phyloP scores from a whole-genome alignment of 2,329 filamentous ascomycete species.

The Apiospora aurea region DNA sequence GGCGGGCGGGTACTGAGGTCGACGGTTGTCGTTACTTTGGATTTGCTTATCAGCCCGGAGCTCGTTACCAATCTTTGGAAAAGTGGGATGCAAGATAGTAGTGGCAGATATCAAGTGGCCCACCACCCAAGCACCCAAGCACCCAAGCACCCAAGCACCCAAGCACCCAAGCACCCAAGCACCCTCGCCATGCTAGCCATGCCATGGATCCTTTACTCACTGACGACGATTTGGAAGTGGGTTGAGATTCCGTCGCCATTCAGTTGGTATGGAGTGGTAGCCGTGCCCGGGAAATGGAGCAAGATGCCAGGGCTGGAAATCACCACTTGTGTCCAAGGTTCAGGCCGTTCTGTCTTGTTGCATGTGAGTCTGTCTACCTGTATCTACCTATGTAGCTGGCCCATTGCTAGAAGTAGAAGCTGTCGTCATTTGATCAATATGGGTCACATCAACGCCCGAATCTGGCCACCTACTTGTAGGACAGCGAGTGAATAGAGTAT shows the following conservation, averaged over 20 bases:
- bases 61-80: constrained; percentile 20
- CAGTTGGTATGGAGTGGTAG: not conserved
- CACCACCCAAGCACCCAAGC: not conserved
- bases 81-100: not conserved
- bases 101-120: not conserved
- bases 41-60: constrained; percentile 15
- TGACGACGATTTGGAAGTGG: constrained; percentile 3
- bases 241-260: not conserved
- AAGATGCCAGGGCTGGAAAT: not conserved
- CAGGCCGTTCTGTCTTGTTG: not conserved
- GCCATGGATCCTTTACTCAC: not conserved
- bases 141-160: not conserved
- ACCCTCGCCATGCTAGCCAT: not conserved
- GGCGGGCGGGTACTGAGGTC: not conserved
- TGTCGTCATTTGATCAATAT: not conserved
- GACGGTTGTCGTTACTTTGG: constrained; percentile 13
- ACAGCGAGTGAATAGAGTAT: not conserved
- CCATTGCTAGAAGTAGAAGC: not conserved
- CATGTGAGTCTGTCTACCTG: not conserved
- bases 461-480: not conserved
- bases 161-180: not conserved
- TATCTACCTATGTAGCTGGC: not conserved
- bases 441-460: not conserved
- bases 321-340: not conserved
- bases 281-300: not conserved